Evolutionary conservation across 192 early-diverging fungal species (phyloP), one percentile per base, ranked within the genome.

Genomic region (Dispira simplex): DNA sequence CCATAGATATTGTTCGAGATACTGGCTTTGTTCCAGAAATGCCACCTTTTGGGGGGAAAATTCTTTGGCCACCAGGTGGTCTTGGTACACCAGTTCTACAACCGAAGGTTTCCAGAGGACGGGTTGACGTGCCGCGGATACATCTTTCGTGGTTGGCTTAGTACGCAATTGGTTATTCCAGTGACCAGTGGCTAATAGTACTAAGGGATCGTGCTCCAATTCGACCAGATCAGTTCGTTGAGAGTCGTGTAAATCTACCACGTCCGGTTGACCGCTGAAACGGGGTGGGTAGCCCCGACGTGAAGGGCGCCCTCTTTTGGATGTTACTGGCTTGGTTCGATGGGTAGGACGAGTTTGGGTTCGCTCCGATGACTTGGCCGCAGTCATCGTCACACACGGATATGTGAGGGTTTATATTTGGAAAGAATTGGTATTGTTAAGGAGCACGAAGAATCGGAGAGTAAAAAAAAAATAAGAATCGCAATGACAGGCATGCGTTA

Each of bases 1-100:
- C 93, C 91, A 94, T 16, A 96, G 74, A 65, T 86, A 93, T 83
- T 87, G 65, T 75, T 86, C 90, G 28, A 92, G 68, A 66, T 90
- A 92, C 27, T 89, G 88, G 46, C 74, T 83, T 54, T 82, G 79
- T 62, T 92, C 90, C 28, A 92, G 69, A 18, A 92, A 71, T 63
- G 83, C 80, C 14, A 89, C 27, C 48, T 86, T 86, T 23, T 74
- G 71, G 14, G 78, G 48, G n/a, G 77, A 73, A 58, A 79, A 86
- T 14, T 70, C 62, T 26, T 67, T 69, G 43, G 64, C 65, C 45
- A 75, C 68, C 3, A 90, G 70, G 55, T 89, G 77, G 8, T 80
- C 73, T 10, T 72, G 62, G 68, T 82, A 85, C n/a, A 90, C 83
- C 46, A 64, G 65, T 28, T 82, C 77, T 43, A 88, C 79, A 11